Conservation (phyloP, 768 basidiomycete species). For the Leccinum ochraceum region DNA sequence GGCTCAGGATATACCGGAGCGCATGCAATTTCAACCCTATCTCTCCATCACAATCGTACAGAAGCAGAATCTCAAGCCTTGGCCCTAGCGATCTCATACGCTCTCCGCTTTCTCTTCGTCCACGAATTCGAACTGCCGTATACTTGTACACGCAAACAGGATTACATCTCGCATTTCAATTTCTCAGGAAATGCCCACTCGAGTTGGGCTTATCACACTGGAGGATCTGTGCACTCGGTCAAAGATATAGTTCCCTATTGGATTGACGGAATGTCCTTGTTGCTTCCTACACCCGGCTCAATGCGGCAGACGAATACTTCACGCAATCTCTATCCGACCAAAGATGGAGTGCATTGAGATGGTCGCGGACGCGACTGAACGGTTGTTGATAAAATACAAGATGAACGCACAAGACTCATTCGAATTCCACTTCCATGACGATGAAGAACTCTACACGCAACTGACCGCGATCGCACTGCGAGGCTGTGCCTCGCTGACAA, state of each 20-base stretch:
- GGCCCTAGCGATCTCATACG: too few species aligned
- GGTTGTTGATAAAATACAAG: constrained; percentile 47
- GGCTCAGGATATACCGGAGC: constrained; percentile 51
- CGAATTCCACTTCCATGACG: constrained; percentile 71
- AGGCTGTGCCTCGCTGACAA: too few species aligned
- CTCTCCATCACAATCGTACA: constrained; percentile 60
- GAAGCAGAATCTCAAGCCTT: constrained; percentile 49
- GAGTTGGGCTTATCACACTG: constrained; percentile 69
- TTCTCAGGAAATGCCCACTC: constrained; percentile 55
- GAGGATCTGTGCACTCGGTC: constrained; percentile 84
- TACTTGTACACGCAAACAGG: constrained; percentile 88
- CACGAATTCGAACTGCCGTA: too few species aligned
- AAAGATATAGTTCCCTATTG: constrained; percentile 58
- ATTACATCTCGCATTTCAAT: constrained; percentile 86
- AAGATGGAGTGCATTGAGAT: constrained; percentile 82
- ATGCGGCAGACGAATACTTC: constrained; percentile 73
- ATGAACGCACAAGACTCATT: constrained; percentile 62
- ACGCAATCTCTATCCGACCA: constrained; percentile 59
- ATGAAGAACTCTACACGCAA: constrained; percentile 52
- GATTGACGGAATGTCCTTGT: constrained; percentile 69
- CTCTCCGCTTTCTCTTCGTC: constrained; percentile 44
- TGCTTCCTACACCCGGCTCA: constrained; percentile 66
- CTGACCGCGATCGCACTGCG: too few species aligned
- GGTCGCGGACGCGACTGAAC: constrained; percentile 58
- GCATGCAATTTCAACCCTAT: constrained; percentile 86